Evolutionary conservation across 2,329 filamentous ascomycete genomes (phyloP).

Genomic region (Fusarium circinatum): DNA sequence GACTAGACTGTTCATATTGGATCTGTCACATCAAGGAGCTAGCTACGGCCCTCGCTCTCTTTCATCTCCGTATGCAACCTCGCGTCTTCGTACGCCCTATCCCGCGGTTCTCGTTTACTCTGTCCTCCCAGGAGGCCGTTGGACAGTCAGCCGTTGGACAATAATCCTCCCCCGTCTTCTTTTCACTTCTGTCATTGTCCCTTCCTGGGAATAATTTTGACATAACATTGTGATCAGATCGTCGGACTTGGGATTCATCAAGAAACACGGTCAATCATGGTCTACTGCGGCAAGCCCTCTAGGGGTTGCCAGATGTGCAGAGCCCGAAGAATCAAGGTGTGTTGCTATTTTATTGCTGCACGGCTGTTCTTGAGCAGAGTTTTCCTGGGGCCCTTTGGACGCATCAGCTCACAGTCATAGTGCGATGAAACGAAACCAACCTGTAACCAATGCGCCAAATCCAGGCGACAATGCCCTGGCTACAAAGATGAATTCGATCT

Average conservation of each 20-base stretch:
- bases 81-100: constrained; percentile 42
- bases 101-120: constrained; percentile 27
- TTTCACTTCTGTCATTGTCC: constrained; percentile 4
- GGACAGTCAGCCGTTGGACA: constrained; percentile 23
- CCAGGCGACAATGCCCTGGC: constrained; percentile 70
- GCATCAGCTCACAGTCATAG: constrained; percentile 50
- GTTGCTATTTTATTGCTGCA: constrained; percentile 30
- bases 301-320: constrained; percentile 80
- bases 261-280: constrained; percentile 57
- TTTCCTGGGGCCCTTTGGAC: neutral
- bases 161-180: constrained; percentile 8
- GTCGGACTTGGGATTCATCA: neutral
- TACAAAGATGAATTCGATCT: constrained; percentile 79
- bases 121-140: constrained; percentile 40
- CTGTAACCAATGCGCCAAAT: constrained; percentile 73
- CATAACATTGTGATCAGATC: neutral
- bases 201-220: neutral
- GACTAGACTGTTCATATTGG: constrained; percentile 4
- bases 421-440: constrained; percentile 75
- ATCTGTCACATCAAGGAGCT: constrained; percentile 21
- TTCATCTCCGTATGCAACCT: constrained; percentile 40
- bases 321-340: constrained; percentile 77
- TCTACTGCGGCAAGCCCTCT: constrained; percentile 73
- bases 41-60: constrained; percentile 20
- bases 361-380: neutral